Evolutionary conservation across 2,329 filamentous ascomycete species (phyloP), one percentile per base, ranked within the genome.

Genomic region (Endothia cerciana): DNA sequence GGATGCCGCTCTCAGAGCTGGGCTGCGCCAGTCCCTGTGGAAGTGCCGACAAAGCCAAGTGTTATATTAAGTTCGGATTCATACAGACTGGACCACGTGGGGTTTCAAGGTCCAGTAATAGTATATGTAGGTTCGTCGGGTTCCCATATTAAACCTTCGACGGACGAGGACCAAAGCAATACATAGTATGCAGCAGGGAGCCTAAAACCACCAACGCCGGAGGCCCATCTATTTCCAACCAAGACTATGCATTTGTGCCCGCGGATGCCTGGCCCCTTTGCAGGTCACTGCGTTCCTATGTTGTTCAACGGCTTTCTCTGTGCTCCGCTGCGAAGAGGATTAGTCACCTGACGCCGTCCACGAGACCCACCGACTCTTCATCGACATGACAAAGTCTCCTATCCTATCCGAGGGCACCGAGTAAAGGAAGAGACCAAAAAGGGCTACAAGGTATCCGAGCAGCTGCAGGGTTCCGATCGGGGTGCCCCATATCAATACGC

Each of bases 401-500:
- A 75, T 71, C 66, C 77, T 73, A 33, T 77, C 75, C 71, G 74
- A 75, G 56, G 75, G 75, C 62, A 78, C 71, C n/a, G 83, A 84
- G 75, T 86, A 87, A 70, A 83, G 78, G 30, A 81, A 73, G 58
- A 86, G 76, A 40, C 83, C 83, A 64, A 76, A 71, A 22, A 86
- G 79, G 62, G 92, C 91, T 72, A 94, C 85, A 72, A 83, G 81
- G 82, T 96, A 96, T 71, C 92, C 92, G 75, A 94, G 83, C 72
- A 88, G 87, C 79, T 96, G 92, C 64, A 93, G 83, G 30, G 79
- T 75, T 25, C 88, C 84, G 73, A 95, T 89, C 40, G 87, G 84
- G 65, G 91, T 92, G 71, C 85, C 82, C 89, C 92, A 95, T 75
- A 94, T 89, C 74, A 92, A 77, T 78, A 95, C 90, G 62, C 91